Conservation (phyloP, 306 rosid species). For the Boehmeria nivea region DNA sequence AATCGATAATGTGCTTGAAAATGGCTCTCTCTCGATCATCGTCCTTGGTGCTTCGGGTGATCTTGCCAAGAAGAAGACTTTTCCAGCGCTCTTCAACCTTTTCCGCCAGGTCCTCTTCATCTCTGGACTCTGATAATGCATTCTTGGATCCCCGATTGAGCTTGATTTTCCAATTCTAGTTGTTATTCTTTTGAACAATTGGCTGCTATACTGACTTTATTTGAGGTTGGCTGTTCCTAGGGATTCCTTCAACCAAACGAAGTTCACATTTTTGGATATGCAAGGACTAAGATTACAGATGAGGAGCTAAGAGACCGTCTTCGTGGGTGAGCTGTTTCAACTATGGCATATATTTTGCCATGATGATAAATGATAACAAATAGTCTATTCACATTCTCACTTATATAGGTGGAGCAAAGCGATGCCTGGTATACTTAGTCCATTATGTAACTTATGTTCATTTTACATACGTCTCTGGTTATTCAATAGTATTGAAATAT, state of each 20-base stretch:
- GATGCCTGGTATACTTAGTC: too few species aligned
- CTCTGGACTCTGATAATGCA: neutral
- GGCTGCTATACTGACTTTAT: constrained; percentile 5
- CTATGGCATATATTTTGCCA: neutral
- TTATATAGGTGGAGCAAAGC: too few species aligned
- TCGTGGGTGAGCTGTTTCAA: constrained; percentile 48
- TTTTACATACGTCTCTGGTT: too few species aligned
- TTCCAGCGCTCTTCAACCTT: constrained; percentile 87
- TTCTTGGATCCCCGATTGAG: neutral
- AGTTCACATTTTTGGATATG: constrained; percentile 92
- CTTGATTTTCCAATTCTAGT: neutral
- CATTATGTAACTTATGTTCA: too few species aligned
- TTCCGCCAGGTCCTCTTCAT: constrained; percentile 57
- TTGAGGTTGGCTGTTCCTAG: constrained; percentile 31
- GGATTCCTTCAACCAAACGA: constrained; percentile 69
- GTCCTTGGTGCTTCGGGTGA: constrained; percentile 99
- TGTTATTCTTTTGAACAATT: too few species aligned
- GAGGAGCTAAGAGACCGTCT: constrained; percentile 79
- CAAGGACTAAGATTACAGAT: constrained; percentile 78
- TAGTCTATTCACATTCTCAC: too few species aligned
- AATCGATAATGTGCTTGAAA: constrained; percentile 43
- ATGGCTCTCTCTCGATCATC: constrained; percentile 65
- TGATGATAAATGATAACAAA: too few species aligned
- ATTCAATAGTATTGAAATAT: neutral
- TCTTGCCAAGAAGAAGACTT: constrained; percentile 98